Conservation (phyloP, 768 basidiomycete species). For the Rhodocollybia butyracea region DNA sequence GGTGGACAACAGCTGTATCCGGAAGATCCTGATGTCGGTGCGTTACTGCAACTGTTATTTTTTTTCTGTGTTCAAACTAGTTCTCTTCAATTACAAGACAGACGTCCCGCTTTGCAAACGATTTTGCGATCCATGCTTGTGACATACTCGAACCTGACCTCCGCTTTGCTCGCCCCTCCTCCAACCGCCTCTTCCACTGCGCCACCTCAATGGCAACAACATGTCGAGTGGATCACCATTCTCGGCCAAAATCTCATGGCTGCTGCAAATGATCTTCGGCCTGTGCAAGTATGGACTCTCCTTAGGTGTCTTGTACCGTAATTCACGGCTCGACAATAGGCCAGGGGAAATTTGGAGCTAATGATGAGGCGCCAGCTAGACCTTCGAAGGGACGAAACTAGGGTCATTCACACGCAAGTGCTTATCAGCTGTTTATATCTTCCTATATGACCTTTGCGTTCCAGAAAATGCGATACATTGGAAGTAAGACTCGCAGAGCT, state of each 20-base stretch:
- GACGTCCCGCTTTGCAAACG: conserved; percentile 68
- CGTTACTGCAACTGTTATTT: conserved; percentile 12
- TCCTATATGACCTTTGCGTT: neutral
- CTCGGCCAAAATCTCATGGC: conserved; percentile 87
- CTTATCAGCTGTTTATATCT: neutral
- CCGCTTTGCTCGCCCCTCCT: conserved; percentile 65
- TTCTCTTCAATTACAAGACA: conserved; percentile 44
- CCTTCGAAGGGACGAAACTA: conserved; percentile 69
- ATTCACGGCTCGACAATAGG: conserved; percentile 36
- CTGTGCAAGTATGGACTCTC: conserved; percentile 62
- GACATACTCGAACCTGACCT: conserved; percentile 72
- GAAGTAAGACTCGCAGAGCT: conserved; percentile 61
- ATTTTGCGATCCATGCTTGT: conserved; percentile 76
- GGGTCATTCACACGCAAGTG: conserved; percentile 62
- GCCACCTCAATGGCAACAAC: conserved; percentile 68
- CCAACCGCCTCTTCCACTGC: conserved; percentile 40
- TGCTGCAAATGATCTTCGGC: conserved; percentile 84
- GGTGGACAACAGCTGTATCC: conserved; percentile 84
- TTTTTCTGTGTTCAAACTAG: neutral
- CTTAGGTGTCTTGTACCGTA: neutral
- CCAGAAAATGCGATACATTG: conserved; percentile 69
- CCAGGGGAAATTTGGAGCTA: conserved; percentile 73
- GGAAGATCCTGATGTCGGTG: conserved; percentile 65
- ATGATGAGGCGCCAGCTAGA: conserved; percentile 83
- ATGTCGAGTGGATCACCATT: conserved; percentile 78